A percentile compares a stretch with the other conserved stretches of the same genome.
Conservation (phyloP, 495 filamentous ascomycete species). For the Penicillium cinerascens region DNA sequence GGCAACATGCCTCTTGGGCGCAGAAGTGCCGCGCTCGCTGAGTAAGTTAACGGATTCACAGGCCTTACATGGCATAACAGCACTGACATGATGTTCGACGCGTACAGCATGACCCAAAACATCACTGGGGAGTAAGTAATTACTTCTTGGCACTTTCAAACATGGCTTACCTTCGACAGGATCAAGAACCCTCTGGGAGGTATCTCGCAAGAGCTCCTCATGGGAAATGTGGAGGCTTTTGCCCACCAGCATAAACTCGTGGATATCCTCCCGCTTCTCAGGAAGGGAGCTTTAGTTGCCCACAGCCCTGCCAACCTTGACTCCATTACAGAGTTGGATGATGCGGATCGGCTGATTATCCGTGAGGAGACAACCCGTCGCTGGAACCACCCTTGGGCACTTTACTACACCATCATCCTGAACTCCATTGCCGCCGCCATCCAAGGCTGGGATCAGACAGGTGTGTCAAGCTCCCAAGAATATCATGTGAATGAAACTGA, state of each 20-base stretch:
- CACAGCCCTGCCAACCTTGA: conserved; percentile 56
- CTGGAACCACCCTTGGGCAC: conserved; percentile 60
- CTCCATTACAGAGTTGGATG: conserved; percentile 51
- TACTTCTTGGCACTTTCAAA: background rate
- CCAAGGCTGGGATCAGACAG: conserved; percentile 66
- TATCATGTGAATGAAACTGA: too few relatives aligned
- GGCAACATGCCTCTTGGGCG: too few relatives aligned
- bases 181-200: conserved; percentile 59
- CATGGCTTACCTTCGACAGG: conserved; percentile 16
- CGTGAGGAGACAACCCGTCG: conserved; percentile 55
- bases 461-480: background rate
- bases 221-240: conserved; percentile 54
- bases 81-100: too few relatives aligned
- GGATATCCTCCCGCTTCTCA: conserved; percentile 48
- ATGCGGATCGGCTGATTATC: conserved; percentile 52
- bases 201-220: conserved; percentile 48
- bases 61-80: too few relatives aligned
- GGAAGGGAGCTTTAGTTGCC: conserved; percentile 64
- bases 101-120: conserved; percentile 15
- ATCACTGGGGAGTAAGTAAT: conserved; percentile 18
- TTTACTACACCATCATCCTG: conserved; percentile 64
- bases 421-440: conserved; percentile 72
- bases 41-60: too few relatives aligned
- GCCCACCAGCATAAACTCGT: conserved; percentile 47
- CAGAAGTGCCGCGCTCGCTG: too few relatives aligned